A percentile compares a stretch with the other conserved stretches of the same genome.
Evolutionary conservation across 495 filamentous ascomycete genomes (phyloP).

Genomic region (Penicillium waksmanii): DNA sequence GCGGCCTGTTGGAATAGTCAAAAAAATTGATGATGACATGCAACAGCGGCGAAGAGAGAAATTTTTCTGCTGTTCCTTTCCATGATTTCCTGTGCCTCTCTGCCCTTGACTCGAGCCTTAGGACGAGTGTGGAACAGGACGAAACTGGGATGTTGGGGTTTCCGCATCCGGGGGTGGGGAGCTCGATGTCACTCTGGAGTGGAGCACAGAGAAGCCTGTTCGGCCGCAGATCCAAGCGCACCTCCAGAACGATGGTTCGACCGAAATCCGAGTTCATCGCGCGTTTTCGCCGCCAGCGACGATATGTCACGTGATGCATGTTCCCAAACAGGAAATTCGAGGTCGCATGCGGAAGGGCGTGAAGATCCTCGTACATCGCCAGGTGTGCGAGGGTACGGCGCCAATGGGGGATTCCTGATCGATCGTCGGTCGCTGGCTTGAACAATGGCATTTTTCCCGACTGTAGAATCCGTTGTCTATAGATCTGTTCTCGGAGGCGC

Average conservation of each 20-base stretch:
- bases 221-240: conserved; percentile 9
- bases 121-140: conserved; percentile 13
- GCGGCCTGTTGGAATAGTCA: conserved; percentile 16
- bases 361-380: not conserved
- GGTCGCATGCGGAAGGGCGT: not conserved
- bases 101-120: conserved; percentile 19
- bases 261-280: conserved; percentile 2
- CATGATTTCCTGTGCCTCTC: conserved; percentile 18
- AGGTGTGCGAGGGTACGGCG: not conserved
- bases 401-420: conserved; percentile 18
- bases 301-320: not conserved
- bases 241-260: conserved; percentile 7
- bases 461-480: not conserved
- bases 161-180: conserved; percentile 32
- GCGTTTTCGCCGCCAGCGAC: not conserved
- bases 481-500: conserved; percentile 5
- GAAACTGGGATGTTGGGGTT: conserved; percentile 2
- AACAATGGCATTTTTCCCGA: conserved; percentile 12
- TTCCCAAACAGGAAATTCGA: conserved; percentile 7
- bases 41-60: conserved; percentile 12
- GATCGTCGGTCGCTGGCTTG: conserved; percentile 1
- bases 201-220: not conserved
- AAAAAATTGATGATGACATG: conserved; percentile 25
- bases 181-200: conserved; percentile 23
- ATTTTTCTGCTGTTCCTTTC: conserved; percentile 18